Evolutionary conservation across 805 yeast species (phyloP).

Genomic region (Nakazawaea sp.): DNA sequence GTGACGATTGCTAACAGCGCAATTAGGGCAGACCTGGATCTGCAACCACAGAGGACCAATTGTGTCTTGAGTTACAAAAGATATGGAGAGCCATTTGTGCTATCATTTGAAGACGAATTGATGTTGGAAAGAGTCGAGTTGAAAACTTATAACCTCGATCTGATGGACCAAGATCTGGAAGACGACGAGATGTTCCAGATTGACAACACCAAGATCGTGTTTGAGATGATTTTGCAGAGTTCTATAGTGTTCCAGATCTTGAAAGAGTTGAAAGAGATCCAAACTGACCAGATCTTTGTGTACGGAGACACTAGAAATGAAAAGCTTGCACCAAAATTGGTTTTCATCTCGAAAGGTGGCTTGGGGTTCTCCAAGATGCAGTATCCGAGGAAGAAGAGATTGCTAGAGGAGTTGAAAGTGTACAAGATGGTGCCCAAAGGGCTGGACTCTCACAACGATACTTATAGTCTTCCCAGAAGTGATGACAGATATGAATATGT

Average conservation of each 20-base stretch:
- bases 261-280: conserved; percentile 49
- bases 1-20: conserved; percentile 33
- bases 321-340: conserved; percentile 28
- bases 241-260: conserved; percentile 45
- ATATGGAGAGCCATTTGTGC: conserved; percentile 43
- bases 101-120: conserved; percentile 46
- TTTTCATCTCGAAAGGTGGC: conserved; percentile 64
- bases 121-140: conserved; percentile 54
- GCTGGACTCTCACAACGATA: not conserved
- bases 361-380: conserved; percentile 63
- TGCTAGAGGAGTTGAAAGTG: conserved; percentile 53
- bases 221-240: conserved; percentile 49
- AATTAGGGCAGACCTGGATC: conserved; percentile 17
- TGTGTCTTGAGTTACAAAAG: conserved; percentile 46
- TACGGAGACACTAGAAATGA: conserved; percentile 29
- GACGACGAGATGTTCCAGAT: conserved; percentile 21
- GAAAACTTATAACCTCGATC: conserved; percentile 31
- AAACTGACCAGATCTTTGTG: conserved; percentile 42
- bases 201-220: conserved; percentile 33
- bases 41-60: conserved; percentile 23
- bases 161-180: conserved; percentile 15
- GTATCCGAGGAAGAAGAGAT: conserved; percentile 55
- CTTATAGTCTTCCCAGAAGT: too few relatives aligned
- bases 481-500: too few relatives aligned
- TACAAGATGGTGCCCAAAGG: conserved; percentile 17